Conservation (phyloP, 2,329 filamentous ascomycete genomes). For the Sporothrix brasiliensis region DNA sequence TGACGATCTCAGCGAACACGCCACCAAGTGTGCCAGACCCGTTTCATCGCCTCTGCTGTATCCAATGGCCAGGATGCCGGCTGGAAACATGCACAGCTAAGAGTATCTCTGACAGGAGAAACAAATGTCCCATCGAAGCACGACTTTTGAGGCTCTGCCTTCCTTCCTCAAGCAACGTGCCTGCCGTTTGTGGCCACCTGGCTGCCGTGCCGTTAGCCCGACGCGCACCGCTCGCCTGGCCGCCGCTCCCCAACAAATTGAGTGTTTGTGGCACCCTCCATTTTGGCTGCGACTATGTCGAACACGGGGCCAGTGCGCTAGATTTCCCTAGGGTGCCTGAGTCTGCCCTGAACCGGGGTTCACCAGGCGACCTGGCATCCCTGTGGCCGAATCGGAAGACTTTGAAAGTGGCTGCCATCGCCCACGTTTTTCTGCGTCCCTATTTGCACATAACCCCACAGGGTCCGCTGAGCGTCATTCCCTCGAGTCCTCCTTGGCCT, state of each 20-base stretch:
- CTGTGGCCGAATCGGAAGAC: neutral
- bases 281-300: neutral
- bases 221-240: neutral
- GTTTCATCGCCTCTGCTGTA: constrained; percentile 12
- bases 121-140: neutral
- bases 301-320: neutral
- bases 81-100: neutral
- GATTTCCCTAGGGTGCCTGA: neutral
- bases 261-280: neutral
- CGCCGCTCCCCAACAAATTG: constrained; percentile 13
- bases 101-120: neutral
- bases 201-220: constrained; percentile 14
- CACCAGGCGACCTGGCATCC: neutral
- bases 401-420: neutral
- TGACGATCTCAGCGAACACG: neutral
- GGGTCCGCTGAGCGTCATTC: neutral
- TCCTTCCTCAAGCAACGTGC: neutral
- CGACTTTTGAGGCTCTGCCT: neutral
- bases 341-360: neutral
- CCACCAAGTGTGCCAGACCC: neutral
- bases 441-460: constrained; percentile 19
- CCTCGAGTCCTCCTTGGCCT: neutral
- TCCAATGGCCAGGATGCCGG: neutral
- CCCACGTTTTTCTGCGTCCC: constrained; percentile 9
- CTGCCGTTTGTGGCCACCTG: neutral